Percentiles rank a stretch among this genome's conserved stretches.
Evolutionary conservation across 2,329 filamentous ascomycete species (phyloP).

Genomic region (Talaromyces verruculosus): DNA sequence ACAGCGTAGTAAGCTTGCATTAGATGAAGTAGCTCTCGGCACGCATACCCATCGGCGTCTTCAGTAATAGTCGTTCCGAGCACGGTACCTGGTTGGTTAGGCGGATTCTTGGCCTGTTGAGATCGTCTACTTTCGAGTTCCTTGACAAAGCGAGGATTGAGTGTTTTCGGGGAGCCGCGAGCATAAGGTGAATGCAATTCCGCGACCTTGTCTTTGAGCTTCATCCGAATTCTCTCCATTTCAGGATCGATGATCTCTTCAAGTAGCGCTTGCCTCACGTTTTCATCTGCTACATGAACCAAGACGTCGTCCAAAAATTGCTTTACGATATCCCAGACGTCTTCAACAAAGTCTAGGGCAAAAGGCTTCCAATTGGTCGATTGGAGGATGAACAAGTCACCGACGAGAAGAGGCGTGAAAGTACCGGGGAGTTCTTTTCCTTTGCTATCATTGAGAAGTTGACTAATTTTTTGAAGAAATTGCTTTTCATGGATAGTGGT

Average conservation of each 20-base stretch:
- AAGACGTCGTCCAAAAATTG: slow-evolving; percentile 19
- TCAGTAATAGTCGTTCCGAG: not conserved
- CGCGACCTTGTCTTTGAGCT: slow-evolving; percentile 25
- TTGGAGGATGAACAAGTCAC: slow-evolving; percentile 18
- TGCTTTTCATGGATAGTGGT: not conserved
- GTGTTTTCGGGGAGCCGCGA: slow-evolving; percentile 36
- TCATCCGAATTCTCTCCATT: slow-evolving; percentile 6
- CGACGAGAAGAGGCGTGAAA: slow-evolving; percentile 18
- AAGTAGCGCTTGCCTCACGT: slow-evolving; percentile 15
- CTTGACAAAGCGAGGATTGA: slow-evolving; percentile 36
- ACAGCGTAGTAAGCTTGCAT: slow-evolving; percentile 23
- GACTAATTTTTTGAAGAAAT: slow-evolving; percentile 6
- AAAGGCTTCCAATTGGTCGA: slow-evolving; percentile 18
- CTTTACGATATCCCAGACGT: slow-evolving; percentile 11
- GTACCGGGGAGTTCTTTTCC: slow-evolving; percentile 20
- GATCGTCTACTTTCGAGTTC: slow-evolving; percentile 26
- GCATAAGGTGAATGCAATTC: slow-evolving; percentile 51
- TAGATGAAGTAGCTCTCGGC: slow-evolving; percentile 16
- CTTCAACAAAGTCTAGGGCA: slow-evolving; percentile 13
- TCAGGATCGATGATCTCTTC: slow-evolving; percentile 18
- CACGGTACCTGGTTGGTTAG: not conserved
- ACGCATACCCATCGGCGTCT: slow-evolving; percentile 14
- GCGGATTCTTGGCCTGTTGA: not conserved
- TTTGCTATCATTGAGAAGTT: slow-evolving; percentile 17
- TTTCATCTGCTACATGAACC: slow-evolving; percentile 16